Base-by-base conservation (phyloP, 345 rosid genomes). In the Gossypium herbaceum region DNA sequence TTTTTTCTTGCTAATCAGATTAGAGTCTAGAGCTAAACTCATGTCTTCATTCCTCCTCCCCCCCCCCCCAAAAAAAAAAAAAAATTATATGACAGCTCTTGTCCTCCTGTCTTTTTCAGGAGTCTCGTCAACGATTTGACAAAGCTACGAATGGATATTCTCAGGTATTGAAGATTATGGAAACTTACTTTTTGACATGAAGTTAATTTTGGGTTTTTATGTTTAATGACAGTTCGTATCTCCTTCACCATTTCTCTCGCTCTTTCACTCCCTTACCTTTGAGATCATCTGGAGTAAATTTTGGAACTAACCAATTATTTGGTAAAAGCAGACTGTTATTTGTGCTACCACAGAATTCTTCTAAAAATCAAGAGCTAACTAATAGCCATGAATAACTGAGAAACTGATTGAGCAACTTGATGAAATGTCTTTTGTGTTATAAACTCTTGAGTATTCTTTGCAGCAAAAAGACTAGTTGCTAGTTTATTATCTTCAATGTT, bases 111-210 rank as follows among this genome's bases (percentile, higher is more conserved):
- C 39, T 62, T 59, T 76, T 82, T 66, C 85, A 91, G 98, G 97
- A 93, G 76, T 88, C 92, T 50, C 94, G 94, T n/a, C 84, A 81
- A 7, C 59, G 59, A 55, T 55, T 55, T 55, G 89, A 89, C 79
- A 88, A 88, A 81, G 86, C 94, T 60, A 72, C 71, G 34, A 76
- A 82, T 77, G 82, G 85, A 77, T 93, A 93, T 74, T 92, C 91
- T 85, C 98, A 91, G 97, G 98, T 93, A 87, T 77, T 74, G 12
- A 34, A 52, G 52, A 20, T 66, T 25, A 52, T 67, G 1, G 0
- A 29, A 24, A 34, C 54, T 25, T 56, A n/a, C 16, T 44, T 27
- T 27, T 15, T 57, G 24, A 12, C 13, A 56, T 51, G 60, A 27
- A 51, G 47, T 70, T 70, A 52, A 51, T 39, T 51, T 13, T 24